Conservation (phyloP, 352 stramenopile genomes). For the Phytopythium ostracodes region DNA sequence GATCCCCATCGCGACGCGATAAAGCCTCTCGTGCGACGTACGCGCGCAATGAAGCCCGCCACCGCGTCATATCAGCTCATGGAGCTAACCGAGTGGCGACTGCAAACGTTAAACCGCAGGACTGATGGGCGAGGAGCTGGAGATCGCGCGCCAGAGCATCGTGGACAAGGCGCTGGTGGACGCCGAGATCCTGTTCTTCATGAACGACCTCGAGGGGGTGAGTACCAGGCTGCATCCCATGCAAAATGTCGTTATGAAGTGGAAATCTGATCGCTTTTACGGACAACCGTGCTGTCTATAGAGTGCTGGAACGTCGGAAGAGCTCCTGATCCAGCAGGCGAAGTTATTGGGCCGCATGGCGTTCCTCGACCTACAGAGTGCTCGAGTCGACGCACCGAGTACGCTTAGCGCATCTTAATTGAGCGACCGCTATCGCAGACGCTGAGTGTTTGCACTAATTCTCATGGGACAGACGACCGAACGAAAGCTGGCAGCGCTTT, state of each 20-base stretch:
- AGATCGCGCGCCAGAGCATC: slow-evolving; percentile 35
- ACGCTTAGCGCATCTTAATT: neutral
- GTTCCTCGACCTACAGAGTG: slow-evolving; percentile 37
- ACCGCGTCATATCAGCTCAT: neutral
- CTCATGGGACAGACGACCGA: neutral
- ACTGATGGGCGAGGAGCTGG: slow-evolving; percentile 36
- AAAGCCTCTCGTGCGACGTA: slow-evolving; percentile 46
- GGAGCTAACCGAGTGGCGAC: neutral
- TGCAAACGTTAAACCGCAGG: slow-evolving; percentile 15
- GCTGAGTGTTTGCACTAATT: neutral
- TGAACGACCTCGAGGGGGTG: slow-evolving; percentile 69
- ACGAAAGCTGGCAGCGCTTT: neutral
- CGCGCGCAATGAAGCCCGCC: neutral
- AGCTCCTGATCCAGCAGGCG: slow-evolving; percentile 43
- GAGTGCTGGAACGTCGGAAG: slow-evolving; percentile 39
- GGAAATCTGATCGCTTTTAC: neutral
- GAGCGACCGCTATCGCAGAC: neutral
- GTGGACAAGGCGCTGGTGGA: slow-evolving; percentile 61
- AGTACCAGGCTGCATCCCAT: neutral
- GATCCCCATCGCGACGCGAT: slow-evolving; percentile 27
- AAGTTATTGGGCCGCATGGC: slow-evolving; percentile 37
- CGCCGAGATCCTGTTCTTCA: slow-evolving; percentile 69
- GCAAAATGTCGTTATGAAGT: neutral
- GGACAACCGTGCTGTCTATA: slow-evolving; percentile 8
- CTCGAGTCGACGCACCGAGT: slow-evolving; percentile 21